phyloP scores from a whole-genome alignment of 805 yeast genomes.

The Saccharomyces mikatae region DNA sequence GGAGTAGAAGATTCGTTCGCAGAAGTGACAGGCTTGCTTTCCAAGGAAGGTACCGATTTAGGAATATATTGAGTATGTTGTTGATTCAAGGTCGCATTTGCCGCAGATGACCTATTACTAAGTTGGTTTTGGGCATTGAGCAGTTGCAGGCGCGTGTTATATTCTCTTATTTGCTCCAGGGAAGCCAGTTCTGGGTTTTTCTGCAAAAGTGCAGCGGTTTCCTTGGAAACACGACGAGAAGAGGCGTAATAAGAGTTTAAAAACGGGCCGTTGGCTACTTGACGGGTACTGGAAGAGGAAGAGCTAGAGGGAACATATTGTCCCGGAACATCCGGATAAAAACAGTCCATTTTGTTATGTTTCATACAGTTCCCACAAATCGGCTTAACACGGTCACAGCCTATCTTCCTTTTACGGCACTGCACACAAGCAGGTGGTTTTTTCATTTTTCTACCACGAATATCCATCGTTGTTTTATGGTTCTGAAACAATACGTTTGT shows the following conservation, averaged over 20 bases:
- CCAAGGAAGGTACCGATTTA: conserved; percentile 16
- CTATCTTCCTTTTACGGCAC: conserved; percentile 30
- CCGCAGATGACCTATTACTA: neutral
- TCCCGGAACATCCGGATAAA: conserved; percentile 27
- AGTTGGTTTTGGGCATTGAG: conserved; percentile 11
- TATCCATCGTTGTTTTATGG: conserved; percentile 11
- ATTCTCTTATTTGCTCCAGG: conserved; percentile 26
- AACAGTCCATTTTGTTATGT: conserved; percentile 21
- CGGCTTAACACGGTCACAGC: conserved; percentile 38
- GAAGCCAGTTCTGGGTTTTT: conserved; percentile 22
- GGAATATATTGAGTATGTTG: conserved; percentile 18
- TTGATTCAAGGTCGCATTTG: conserved; percentile 1
- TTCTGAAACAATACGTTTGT: neutral
- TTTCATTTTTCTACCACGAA: conserved; percentile 16
- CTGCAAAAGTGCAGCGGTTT: conserved; percentile 5
- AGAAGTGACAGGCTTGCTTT: conserved; percentile 18
- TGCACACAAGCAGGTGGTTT: conserved; percentile 28
- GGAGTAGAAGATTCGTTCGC: conserved; percentile 11
- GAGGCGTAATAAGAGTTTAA: neutral
- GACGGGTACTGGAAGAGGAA: neutral
- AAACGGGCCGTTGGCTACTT: neutral
- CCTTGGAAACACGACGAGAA: neutral
- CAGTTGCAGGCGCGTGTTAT: conserved; percentile 23
- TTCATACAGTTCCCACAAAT: conserved; percentile 34
- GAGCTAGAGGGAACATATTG: conserved; percentile 19